These are phyloP conservation scores for Arabidopsis arenosa DNA, from an alignment of 345 rosid species.

Conservation along the genomic window DNA sequence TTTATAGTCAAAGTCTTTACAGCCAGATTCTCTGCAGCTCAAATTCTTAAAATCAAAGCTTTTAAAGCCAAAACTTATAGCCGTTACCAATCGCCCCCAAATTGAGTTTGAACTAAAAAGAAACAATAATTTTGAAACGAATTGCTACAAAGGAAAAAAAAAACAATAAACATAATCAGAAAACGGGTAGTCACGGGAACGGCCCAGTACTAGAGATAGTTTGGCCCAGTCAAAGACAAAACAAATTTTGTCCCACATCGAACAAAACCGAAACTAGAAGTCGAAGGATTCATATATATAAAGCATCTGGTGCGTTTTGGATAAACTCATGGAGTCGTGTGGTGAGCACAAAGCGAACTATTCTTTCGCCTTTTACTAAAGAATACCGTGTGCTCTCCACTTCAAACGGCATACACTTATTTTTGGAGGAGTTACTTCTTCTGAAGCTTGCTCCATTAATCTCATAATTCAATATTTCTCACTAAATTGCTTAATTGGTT, in stretches of 20 bases:
- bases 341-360: conserved; percentile 52
- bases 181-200: no score
- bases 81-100: no score
- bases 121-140: no score
- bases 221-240: background rate
- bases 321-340: conserved; percentile 27
- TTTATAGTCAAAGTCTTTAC: no score
- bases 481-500: no score
- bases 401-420: conserved; percentile 18
- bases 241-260: conserved; percentile 13
- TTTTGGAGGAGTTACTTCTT: conserved; percentile 36
- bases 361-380: conserved; percentile 74
- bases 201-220: background rate
- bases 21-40: no score
- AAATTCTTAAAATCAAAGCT: no score
- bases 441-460: conserved; percentile 12
- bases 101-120: no score
- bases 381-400: conserved; percentile 54
- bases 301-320: background rate
- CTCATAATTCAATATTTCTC: background rate
- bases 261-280: background rate
- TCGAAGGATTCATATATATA: background rate
- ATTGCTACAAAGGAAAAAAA: no score
- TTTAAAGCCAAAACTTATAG: no score
- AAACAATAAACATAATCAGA: no score